A percentile compares a stretch with the other conserved stretches of the same genome.
These are phyloP conservation scores for Triticum timopheevii DNA, from an alignment of 176 grass and related monocot species.

Conservation along the genomic window DNA sequence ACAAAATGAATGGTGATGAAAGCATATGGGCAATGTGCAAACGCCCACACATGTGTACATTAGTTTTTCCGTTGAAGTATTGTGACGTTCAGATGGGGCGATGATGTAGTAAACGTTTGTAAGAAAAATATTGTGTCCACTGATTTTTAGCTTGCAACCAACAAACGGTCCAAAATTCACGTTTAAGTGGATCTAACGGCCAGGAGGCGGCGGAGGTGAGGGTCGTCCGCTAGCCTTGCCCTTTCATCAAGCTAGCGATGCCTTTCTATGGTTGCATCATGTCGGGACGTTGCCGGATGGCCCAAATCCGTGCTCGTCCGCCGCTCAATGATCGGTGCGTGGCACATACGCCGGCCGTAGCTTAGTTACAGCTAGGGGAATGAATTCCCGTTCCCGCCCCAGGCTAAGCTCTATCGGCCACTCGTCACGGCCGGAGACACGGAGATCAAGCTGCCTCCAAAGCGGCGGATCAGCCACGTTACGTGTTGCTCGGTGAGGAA, in stretches of 20 bases:
- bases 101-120: not conserved
- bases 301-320: slow-evolving; percentile 16
- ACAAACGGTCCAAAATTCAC: not conserved
- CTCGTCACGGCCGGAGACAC: slow-evolving; percentile 21
- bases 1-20: too few species aligned
- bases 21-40: too few species aligned
- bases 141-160: not conserved
- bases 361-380: not conserved
- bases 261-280: not conserved
- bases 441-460: slow-evolving; percentile 6
- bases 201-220: too few species aligned
- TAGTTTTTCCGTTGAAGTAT: too few species aligned
- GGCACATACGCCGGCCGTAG: slow-evolving; percentile 28
- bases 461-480: not conserved
- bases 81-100: not conserved
- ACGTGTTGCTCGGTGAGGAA: not conserved
- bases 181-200: not conserved
- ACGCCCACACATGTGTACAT: too few species aligned
- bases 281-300: not conserved
- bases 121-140: not conserved
- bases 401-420: not conserved
- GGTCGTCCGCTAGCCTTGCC: too few species aligned
- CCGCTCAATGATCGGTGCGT: not conserved
- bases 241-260: not conserved
- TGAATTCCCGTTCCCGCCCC: not conserved